Evolutionary conservation across 352 stramenopile genomes (phyloP), one percentile per base, ranked within the genome.

Genomic region (Pythium aphanidermatum): DNA sequence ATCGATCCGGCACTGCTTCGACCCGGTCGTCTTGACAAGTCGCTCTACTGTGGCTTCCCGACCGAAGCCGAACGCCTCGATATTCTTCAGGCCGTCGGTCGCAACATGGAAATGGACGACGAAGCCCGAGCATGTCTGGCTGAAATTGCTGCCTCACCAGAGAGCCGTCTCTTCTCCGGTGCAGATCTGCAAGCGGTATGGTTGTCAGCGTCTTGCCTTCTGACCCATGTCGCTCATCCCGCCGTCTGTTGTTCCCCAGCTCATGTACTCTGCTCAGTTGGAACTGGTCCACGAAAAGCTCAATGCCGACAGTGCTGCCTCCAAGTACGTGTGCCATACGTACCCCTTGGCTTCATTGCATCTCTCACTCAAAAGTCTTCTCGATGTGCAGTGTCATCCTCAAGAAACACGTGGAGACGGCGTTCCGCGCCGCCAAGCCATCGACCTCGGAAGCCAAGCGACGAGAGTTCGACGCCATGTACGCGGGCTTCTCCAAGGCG

Each of bases 1-100:
- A 96, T 99, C 29, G 96, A 98, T 55, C 88, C 92, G 13, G 95
- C 94, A 10, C 62, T 98, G 28, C 67, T 98, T 50, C 82, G 92
- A 32, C 94, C 93, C n/a, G 94, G 94, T 19, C 86, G 94, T 5
- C 49, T 98, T 8, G 95, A 98, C 59, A 97, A 97, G 51, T 96
- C 95, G 35, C 60, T 98, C 11, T 98, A 96, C 57, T 90, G 78
- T 31, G 78, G 92, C 8, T 95, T 95, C 63, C 86, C 93, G 19
- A 73, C 82, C 41, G 74, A 71, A 39, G 63, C 74, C 20, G 73
- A 91, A 65, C 80, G 84, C 2, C 57, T 87, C 16, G 78, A 92
- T 32, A 94, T 95, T 51, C 62, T 95, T 20, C 68, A 58, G 23
- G 79, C 80, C 0, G 75, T 92, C 4, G 75, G 63, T 5, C 80